Percentiles rank a stretch among this genome's conserved stretches.
Conservation (phyloP, 306 rosid genomes). For the Cucurbita ficifolia region DNA sequence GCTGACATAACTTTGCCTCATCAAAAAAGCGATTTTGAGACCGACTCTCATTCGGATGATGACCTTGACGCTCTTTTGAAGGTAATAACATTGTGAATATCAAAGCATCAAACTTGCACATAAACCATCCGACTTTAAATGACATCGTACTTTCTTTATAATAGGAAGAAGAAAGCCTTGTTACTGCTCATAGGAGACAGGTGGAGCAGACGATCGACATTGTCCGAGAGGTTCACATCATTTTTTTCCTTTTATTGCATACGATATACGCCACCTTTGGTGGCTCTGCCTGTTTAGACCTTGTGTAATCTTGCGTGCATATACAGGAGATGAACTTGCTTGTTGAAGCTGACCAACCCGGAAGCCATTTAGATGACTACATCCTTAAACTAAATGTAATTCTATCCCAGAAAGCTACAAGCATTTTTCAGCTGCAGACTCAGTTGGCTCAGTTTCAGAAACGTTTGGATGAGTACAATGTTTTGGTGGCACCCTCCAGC, state of each 20-base stretch:
- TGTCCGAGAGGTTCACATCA: conserved; percentile 53
- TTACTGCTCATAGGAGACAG: conserved; percentile 66
- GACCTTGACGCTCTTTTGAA: conserved; percentile 56
- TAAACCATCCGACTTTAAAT: conserved; percentile 8
- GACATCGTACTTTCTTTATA: conserved; percentile 7
- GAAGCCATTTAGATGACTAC: conserved; percentile 65
- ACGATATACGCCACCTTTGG: neutral
- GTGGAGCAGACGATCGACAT: conserved; percentile 85
- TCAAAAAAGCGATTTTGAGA: conserved; percentile 28
- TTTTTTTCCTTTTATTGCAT: conserved; percentile 1
- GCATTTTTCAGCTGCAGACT: conserved; percentile 65
- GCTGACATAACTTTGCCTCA: conserved; percentile 31
- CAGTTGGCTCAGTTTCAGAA: conserved; percentile 71
- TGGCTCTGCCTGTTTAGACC: neutral
- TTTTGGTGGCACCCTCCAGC: conserved; percentile 40
- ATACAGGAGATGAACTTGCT: conserved; percentile 86
- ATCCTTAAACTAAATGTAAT: conserved; percentile 52
- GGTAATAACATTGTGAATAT: conserved; percentile 25
- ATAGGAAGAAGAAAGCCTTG: conserved; percentile 89
- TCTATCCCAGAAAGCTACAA: conserved; percentile 71
- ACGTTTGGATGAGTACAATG: conserved; percentile 55
- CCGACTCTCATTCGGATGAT: conserved; percentile 32
- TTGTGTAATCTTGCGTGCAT: conserved; percentile 3
- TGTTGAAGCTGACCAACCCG: conserved; percentile 72
- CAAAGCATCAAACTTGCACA: neutral